These are phyloP conservation scores for Danielia oregonensis DNA, from an alignment of 805 yeast genomes.

Conservation along the genomic window DNA sequence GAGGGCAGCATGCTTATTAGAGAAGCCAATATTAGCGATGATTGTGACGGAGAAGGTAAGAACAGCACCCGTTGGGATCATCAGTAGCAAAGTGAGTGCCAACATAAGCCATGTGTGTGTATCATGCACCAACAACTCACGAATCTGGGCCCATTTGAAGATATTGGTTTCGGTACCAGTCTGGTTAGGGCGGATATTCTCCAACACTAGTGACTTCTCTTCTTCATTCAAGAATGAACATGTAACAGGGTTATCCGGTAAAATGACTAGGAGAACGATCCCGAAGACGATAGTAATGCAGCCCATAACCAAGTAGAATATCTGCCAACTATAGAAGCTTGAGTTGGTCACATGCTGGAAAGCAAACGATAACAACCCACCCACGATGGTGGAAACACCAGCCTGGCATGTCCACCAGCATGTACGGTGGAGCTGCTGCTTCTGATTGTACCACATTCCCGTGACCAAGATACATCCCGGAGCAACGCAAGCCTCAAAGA, in stretches of 20 bases:
- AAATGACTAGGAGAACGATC: conserved; percentile 32
- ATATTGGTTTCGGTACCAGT: conserved; percentile 50
- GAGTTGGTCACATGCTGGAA: conserved; percentile 46
- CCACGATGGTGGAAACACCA: conserved; percentile 53
- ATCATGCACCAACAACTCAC: conserved; percentile 45
- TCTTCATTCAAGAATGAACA: conserved; percentile 36
- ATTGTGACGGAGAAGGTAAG: conserved; percentile 52
- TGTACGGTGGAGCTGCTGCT: conserved; percentile 49
- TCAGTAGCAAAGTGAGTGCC: conserved; percentile 41
- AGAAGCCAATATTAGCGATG: conserved; percentile 50
- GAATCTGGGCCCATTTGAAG: conserved; percentile 42
- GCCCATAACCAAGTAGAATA: conserved; percentile 56
- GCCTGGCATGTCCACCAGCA: conserved; percentile 59
- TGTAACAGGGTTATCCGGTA: conserved; percentile 48
- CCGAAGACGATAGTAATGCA: conserved; percentile 51
- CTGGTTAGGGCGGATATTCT: conserved; percentile 44
- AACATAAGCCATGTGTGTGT: conserved; percentile 49
- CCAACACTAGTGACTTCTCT: conserved; percentile 41
- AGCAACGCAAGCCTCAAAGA: conserved; percentile 52
- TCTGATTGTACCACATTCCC: conserved; percentile 58
- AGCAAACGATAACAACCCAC: conserved; percentile 39
- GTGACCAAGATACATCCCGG: conserved; percentile 56
- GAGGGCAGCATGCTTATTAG: conserved; percentile 40
- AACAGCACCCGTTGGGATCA: conserved; percentile 50
- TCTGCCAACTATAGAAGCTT: conserved; percentile 54